Base-by-base conservation (phyloP, 2,329 filamentous ascomycete genomes). In the Alternaria hordeiaustralica region DNA sequence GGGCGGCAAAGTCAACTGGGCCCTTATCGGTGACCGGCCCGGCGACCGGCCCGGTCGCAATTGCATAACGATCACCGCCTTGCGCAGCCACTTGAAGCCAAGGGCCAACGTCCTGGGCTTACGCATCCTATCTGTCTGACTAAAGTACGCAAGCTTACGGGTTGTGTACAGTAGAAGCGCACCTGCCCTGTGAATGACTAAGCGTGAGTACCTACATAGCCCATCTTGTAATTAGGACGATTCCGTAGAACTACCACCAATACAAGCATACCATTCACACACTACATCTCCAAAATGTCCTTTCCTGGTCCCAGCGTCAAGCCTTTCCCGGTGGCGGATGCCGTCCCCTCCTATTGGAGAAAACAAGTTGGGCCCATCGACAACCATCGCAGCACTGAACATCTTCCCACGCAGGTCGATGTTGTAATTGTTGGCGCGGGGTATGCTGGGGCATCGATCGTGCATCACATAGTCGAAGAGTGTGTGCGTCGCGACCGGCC, bases 341-440 rank as follows among this genome's bases (percentile, higher is more conserved):
- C 50, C 10, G 43, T 58, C 10, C 62, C 45, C 8, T 65, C 62
- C 18, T 65, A 65, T 56, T 65, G 62, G 62, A 53, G 62, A 33
- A 65, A 58, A 41, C 49, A 59, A 23, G 45, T 44, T n/a, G 56
- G 50, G 6, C 20, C 50, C 12, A 56, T 65, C 41, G 65, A 67
- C 20, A 58, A 60, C 25, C 63, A 67, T 58, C 65, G 65, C 54
- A 67, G 65, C 30, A 65, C 65, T 23, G 33, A 51, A 20, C 26
- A 56, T 10, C 54, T 67, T 20, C 49, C 57, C 5, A 5, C 60
- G 6, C 15, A 44, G 23, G 53, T 49, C 2, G 64, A 66, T 36
- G 44, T 68, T 51, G 66, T 68, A 2, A 51, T 68, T 12, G 58
- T 68, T 53, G 66, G 66, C 15, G 60, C 66, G 10, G 66, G 66